Base-by-base conservation (phyloP, 2,329 filamentous ascomycete species). In the Pseudogymnoascus pannorum region DNA sequence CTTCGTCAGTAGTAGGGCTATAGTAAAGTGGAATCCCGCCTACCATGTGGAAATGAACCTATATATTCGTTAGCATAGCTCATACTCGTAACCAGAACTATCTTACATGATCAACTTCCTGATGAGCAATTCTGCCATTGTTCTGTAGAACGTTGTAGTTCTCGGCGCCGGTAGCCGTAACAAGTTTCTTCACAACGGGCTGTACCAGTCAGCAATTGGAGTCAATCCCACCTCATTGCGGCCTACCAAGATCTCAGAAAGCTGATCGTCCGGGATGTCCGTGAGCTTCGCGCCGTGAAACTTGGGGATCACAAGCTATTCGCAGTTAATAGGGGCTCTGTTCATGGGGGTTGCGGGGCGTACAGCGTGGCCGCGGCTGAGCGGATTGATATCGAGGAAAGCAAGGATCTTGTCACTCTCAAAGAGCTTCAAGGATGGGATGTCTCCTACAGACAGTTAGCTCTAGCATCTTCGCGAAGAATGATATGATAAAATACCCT, bases 71-170 rank as follows among this genome's bases (percentile, higher is more conserved):
- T 58, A 61, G 59, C 29, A 61, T 26, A 48, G 4, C 59, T 67
- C 61, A 66, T 61, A 24, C 11, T 35, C 9, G 36, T 20, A 8
- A 3, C 29, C 26, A n/a, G 18, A 58, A 22, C 2, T 61, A 18
- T 22, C 85, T 77, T 78, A 94, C 93, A 77, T 99, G 94, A 68
- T 91, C 88, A 64, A 99, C 93, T 66, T 88, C 80, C 78, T 97
- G 94, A 75, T 99, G 94, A 16, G 94, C 94, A 70, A 93, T 84
- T 20, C 84, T 80, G 59, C 94, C 94, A 72, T 99, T 99, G 78
- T 99, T 99, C 78, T 99, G 94, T 63, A 99, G 79, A 57, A 99
- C 83, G 72, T 99, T 99, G 81, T 91, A 99, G 75, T 97, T 83
- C 59, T 80, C 78, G 3, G 88, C 87, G 36, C 90, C 90, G 3